Conservation (phyloP, 2,329 filamentous ascomycete species). For the Hypomyces rosellus region DNA sequence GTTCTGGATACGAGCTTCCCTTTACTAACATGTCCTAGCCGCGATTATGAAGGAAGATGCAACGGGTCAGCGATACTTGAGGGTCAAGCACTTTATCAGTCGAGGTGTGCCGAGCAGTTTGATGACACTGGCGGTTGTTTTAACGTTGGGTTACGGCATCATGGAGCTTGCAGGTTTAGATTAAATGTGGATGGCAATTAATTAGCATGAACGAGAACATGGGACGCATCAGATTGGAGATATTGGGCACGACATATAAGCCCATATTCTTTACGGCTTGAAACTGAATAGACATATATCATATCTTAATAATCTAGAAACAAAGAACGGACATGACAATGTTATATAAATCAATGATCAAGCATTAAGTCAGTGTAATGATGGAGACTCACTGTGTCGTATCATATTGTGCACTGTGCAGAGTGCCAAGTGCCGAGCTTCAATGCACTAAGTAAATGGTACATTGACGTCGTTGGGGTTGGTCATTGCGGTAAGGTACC, state of each 20-base stretch:
- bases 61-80: constrained; percentile 84
- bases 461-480: constrained; percentile 24
- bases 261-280: too few relatives aligned
- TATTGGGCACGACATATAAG: too few relatives aligned
- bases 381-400: not conserved
- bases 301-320: too few relatives aligned
- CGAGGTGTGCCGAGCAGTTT: constrained; percentile 85
- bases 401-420: constrained; percentile 20
- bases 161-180: constrained; percentile 70
- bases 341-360: not conserved
- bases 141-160: constrained; percentile 84
- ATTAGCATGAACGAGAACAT: not conserved
- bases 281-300: too few relatives aligned
- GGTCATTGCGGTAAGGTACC: not conserved
- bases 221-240: too few relatives aligned
- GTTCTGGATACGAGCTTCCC: not conserved
- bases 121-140: constrained; percentile 71
- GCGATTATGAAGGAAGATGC: constrained; percentile 99
- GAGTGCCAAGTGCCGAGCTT: constrained; percentile 20
- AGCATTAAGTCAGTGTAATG: not conserved
- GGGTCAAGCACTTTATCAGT: constrained; percentile 90
- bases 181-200: constrained; percentile 17
- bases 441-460: not conserved
- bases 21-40: constrained; percentile 45
- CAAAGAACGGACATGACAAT: too few relatives aligned